Percentiles rank a stretch among this genome's conserved stretches.
Conservation (phyloP, 768 basidiomycete genomes). For the Rubroboletus satanas region DNA sequence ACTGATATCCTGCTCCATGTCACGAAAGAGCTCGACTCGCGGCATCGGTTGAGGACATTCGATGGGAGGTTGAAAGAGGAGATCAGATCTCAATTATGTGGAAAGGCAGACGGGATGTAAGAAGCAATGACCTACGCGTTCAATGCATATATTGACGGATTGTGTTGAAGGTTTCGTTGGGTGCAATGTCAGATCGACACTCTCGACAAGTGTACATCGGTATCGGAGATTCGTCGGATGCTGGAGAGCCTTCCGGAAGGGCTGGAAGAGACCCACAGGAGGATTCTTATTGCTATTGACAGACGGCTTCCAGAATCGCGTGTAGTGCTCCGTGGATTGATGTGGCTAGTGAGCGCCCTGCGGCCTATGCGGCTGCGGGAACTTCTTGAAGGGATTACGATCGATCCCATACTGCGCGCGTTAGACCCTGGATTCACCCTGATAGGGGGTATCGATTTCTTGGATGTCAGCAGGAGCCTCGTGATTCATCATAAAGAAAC, state of each 20-base stretch:
- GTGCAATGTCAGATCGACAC: constrained; percentile 17
- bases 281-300: constrained; percentile 16
- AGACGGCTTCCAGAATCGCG: background rate
- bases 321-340: constrained; percentile 3
- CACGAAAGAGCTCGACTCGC: constrained; percentile 7
- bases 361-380: constrained; percentile 6
- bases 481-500: constrained; percentile 9
- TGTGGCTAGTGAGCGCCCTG: constrained; percentile 11
- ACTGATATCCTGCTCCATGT: constrained; percentile 12
- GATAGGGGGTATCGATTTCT: background rate
- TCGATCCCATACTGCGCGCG: background rate
- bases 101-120: constrained; percentile 22
- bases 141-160: background rate
- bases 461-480: constrained; percentile 6
- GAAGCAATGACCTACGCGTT: background rate
- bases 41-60: constrained; percentile 2
- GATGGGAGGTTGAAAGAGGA: constrained; percentile 2
- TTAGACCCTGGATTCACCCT: background rate
- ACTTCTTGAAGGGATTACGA: constrained; percentile 8
- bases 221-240: background rate
- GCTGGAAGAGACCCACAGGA: constrained; percentile 21
- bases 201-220: background rate
- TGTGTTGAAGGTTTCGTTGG: constrained; percentile 11
- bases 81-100: constrained; percentile 2
- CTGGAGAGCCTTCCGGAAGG: constrained; percentile 13